phyloP scores from a whole-genome alignment of 176 grass and related monocot genomes.

The Ananas comosus region DNA sequence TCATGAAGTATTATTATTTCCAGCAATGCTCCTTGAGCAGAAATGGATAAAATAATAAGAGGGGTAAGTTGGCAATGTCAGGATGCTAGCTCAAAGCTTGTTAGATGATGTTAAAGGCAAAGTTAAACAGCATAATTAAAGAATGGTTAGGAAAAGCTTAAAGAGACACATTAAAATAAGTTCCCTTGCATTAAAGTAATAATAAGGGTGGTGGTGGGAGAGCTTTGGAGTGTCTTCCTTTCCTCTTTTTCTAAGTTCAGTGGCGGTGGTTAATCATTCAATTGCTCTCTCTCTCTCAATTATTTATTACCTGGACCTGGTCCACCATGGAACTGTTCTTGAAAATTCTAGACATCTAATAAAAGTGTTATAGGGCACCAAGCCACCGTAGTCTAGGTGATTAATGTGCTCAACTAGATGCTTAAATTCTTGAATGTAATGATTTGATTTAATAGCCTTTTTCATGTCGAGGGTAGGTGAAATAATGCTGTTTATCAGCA shows the following conservation, averaged over 20 bases:
- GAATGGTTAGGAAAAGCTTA: constrained; percentile 49
- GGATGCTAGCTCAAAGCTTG: constrained; percentile 25
- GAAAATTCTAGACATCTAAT: too few species aligned
- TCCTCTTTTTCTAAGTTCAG: neutral
- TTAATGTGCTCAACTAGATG: too few species aligned
- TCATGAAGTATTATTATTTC: constrained; percentile 39
- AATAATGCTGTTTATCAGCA: too few species aligned
- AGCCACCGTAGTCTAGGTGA: too few species aligned
- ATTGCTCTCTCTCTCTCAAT: neutral
- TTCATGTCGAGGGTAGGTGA: too few species aligned
- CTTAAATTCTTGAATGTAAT: too few species aligned
- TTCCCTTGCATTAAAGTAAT: constrained; percentile 16
- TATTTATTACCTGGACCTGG: too few species aligned
- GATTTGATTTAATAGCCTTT: too few species aligned
- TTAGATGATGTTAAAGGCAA: constrained; percentile 42
- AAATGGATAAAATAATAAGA: constrained; percentile 21
- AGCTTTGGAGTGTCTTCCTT: constrained; percentile 15
- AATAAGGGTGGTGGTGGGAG: constrained; percentile 24
- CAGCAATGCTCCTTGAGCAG: constrained; percentile 48
- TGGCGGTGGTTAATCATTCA: constrained; percentile 10
- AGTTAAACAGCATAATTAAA: constrained; percentile 71
- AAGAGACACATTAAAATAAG: constrained; percentile 29
- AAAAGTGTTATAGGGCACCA: too few species aligned
- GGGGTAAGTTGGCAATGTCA: constrained; percentile 53
- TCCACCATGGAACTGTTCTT: too few species aligned